phyloP scores from a whole-genome alignment of 1,139 yeast species.

The Taphrina flavorubra region DNA sequence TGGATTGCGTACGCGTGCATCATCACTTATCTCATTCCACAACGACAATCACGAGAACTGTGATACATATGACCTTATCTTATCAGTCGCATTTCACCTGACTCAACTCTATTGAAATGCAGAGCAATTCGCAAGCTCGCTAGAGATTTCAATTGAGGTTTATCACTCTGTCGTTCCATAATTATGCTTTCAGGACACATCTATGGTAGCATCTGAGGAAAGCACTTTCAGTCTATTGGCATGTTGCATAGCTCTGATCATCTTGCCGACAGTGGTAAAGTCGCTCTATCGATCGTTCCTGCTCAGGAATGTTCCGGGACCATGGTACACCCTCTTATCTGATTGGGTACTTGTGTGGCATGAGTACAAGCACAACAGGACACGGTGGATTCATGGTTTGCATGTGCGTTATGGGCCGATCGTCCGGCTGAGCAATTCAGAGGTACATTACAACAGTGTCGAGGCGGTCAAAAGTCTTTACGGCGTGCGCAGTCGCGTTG shows the following conservation, averaged over 20 bases:
- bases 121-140: too few relatives aligned
- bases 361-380: slow-evolving; percentile 1
- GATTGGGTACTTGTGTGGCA: slow-evolving; percentile 6
- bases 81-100: not conserved
- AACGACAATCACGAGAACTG: not conserved
- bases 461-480: slow-evolving; percentile 64
- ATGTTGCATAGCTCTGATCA: not conserved
- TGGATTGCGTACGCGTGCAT: too few relatives aligned
- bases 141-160: not conserved
- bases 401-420: slow-evolving; percentile 66
- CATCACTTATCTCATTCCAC: not conserved
- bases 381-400: slow-evolving; percentile 55
- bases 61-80: slow-evolving; percentile 6
- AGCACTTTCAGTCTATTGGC: not conserved
- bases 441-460: slow-evolving; percentile 64
- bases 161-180: not conserved
- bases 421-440: slow-evolving; percentile 66
- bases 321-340: slow-evolving; percentile 5
- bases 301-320: slow-evolving; percentile 11
- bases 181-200: not conserved
- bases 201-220: not conserved
- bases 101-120: too few relatives aligned
- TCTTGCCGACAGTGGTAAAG: not conserved
- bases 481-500: slow-evolving; percentile 57
- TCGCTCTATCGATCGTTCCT: slow-evolving; percentile 2